A percentile compares a stretch with the other conserved stretches of the same genome.
Conservation (phyloP, 192 early-diverging fungal species). For the Phlyctochytrium planicorne region DNA sequence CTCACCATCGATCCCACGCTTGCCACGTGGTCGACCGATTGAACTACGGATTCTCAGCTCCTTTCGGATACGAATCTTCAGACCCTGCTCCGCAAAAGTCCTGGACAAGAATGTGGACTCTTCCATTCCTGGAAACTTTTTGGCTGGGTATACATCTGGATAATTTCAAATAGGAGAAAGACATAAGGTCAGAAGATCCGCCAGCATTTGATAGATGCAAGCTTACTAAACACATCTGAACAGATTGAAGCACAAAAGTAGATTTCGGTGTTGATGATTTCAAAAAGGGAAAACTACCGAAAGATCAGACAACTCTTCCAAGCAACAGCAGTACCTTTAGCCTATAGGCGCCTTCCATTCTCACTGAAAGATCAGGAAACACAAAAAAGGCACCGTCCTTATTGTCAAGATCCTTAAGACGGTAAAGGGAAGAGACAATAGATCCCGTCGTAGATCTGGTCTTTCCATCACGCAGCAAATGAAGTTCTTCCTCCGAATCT, state of each 20-base stretch:
- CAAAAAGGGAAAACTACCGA: slow-evolving; percentile 77
- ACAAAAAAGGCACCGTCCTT: slow-evolving; percentile 95
- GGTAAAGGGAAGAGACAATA: slow-evolving; percentile 88
- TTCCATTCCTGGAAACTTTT: slow-evolving; percentile 97
- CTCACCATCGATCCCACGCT: slow-evolving; percentile 4
- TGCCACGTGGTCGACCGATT: neutral
- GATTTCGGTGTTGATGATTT: slow-evolving; percentile 79
- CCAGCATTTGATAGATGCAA: slow-evolving; percentile 3
- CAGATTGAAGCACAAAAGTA: slow-evolving; percentile 86
- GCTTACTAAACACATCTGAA: slow-evolving; percentile 73
- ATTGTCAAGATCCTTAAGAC: slow-evolving; percentile 84
- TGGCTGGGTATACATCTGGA: slow-evolving; percentile 83
- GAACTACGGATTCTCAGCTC: slow-evolving; percentile 54
- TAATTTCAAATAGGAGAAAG: slow-evolving; percentile 1
- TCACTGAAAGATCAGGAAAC: slow-evolving; percentile 92
- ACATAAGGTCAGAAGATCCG: neutral
- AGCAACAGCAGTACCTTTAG: slow-evolving; percentile 36
- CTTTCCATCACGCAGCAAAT: slow-evolving; percentile 86
- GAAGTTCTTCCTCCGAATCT: slow-evolving; percentile 80
- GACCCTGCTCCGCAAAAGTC: slow-evolving; percentile 93
- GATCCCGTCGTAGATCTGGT: slow-evolving; percentile 91
- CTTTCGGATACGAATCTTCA: slow-evolving; percentile 93
- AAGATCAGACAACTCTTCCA: neutral
- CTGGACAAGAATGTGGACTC: slow-evolving; percentile 87
- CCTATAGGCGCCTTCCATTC: slow-evolving; percentile 78